Evolutionary conservation across 2,329 filamentous ascomycete species (phyloP).

Genomic region (Hypomyces perniciosus): DNA sequence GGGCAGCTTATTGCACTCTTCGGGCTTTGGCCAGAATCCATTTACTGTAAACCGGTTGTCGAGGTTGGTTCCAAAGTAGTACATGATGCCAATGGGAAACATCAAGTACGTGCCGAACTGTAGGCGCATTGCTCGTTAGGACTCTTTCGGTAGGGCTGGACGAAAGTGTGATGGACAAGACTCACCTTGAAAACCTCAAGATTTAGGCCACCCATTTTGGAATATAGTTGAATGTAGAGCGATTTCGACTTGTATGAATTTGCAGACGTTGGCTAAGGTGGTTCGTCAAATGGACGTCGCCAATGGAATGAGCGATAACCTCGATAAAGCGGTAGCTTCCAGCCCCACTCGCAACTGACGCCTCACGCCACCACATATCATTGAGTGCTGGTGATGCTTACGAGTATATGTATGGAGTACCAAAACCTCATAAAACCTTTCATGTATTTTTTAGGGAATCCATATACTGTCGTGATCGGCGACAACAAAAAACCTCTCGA

Average conservation of each 20-base stretch:
- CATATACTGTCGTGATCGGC: conserved; percentile 5
- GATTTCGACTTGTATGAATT: not conserved
- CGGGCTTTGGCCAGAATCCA: conserved; percentile 86
- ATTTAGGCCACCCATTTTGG: conserved; percentile 71
- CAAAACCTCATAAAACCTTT: not conserved
- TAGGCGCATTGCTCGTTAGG: not conserved
- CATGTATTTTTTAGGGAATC: not conserved
- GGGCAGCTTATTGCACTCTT: conserved; percentile 70
- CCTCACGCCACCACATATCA: conserved; percentile 7
- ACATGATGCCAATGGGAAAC: conserved; percentile 99
- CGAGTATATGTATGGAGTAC: no score
- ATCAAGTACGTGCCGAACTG: conserved; percentile 98
- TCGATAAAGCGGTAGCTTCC: conserved; percentile 16
- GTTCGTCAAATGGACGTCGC: not conserved
- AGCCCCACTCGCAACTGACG: conserved; percentile 2
- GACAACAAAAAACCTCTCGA: conserved; percentile 4
- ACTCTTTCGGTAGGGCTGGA: not conserved
- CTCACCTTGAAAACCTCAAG: conserved; percentile 90
- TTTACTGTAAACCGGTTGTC: conserved; percentile 84
- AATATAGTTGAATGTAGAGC: not conserved
- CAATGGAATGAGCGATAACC: conserved; percentile 13
- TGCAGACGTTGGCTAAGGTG: not conserved
- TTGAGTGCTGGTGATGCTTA: no score
- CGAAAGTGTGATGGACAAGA: not conserved
- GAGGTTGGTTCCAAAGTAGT: conserved; percentile 98